Base-by-base conservation (phyloP, 495 filamentous ascomycete genomes). In the Thermothielavioides terrestris region DNA sequence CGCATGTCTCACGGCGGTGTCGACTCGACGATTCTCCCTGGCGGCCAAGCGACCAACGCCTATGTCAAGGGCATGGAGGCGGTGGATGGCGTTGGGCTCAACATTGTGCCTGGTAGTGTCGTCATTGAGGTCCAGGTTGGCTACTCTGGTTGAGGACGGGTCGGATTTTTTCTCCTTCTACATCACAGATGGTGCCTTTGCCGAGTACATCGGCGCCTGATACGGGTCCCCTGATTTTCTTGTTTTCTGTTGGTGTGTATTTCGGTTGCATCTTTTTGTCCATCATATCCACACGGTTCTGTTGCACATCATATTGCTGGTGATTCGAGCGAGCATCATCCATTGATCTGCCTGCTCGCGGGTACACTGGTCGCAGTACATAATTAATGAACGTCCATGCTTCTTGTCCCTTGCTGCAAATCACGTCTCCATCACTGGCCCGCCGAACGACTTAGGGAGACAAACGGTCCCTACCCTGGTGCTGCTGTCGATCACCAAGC, bases 61-160 rank as follows among this genome's bases (percentile, higher is more conserved):
- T 69, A 67, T 59, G 58, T 57, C 47, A 57, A 49, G 35, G 67
- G 65, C 42, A 62, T 61, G 53, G 65, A 67, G 60, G 60, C 48
- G 30, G 20, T 44, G 4, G 63, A 68, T 42, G 67, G 65, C 38
- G 46, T 66, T 40, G 67, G 67, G 28, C 59, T 66, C 50, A 68
- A 70, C 64, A 41, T 64, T 34, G 5, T 26, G 9, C 10, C 54
- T 36, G 57, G 56, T 42, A 21, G 28, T 14, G 32, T 44, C 46
- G 28, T 20, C 35, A 49, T 67, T 26, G 20, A 47, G 26, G 51
- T 67, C 48, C 15, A 39, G 9, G 53, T 66, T 34, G 62, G 65
- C 49, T 62, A 54, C 60, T 18, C 37, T 42, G 43, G 38, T 30
- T 50, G 31, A 50, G 31, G 10, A 21, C 15, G 18, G n/a, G 28